Percentiles rank a stretch among this genome's conserved stretches.
Conservation (phyloP, 352 stramenopile species). For the Phytophthora chlamydospora region DNA sequence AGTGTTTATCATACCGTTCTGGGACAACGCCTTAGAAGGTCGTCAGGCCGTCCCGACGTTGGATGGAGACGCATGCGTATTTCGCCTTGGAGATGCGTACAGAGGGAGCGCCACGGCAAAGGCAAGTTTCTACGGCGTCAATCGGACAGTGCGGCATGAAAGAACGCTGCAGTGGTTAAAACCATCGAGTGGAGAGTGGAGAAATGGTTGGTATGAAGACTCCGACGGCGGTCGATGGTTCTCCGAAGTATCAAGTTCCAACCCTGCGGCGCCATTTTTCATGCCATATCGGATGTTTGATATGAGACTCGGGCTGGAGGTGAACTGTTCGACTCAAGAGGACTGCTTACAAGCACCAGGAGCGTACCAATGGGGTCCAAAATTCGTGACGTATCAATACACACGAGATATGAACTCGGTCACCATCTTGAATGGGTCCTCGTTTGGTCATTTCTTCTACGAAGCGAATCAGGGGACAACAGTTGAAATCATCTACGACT, state of each 20-base stretch:
- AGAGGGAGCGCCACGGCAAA: neutral
- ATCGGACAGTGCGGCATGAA: slow-evolving; percentile 20
- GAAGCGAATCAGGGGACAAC: slow-evolving; percentile 1
- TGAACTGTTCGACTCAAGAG: slow-evolving; percentile 18
- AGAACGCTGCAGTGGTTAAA: slow-evolving; percentile 27
- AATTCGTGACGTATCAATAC: slow-evolving; percentile 12
- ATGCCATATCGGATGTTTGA: slow-evolving; percentile 29
- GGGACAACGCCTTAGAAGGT: slow-evolving; percentile 11
- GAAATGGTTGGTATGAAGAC: slow-evolving; percentile 38
- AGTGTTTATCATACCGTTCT: slow-evolving; percentile 20
- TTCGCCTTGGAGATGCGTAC: slow-evolving; percentile 18
- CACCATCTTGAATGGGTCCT: slow-evolving; percentile 26
- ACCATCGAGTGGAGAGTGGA: slow-evolving; percentile 10
- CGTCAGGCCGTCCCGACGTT: slow-evolving; percentile 16
- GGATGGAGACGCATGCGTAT: slow-evolving; percentile 36
- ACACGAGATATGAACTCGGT: slow-evolving; percentile 18
- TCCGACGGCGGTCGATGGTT: slow-evolving; percentile 30
- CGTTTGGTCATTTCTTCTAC: slow-evolving; percentile 36
- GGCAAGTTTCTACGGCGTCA: slow-evolving; percentile 16
- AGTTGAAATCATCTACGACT: slow-evolving; percentile 31
- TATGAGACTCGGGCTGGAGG: slow-evolving; percentile 21
- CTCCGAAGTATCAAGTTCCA: slow-evolving; percentile 30
- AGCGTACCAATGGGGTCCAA: slow-evolving; percentile 13
- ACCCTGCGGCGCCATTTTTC: slow-evolving; percentile 12
- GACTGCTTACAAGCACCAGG: slow-evolving; percentile 11